A percentile compares a stretch with the other conserved stretches of the same genome.
Conservation (phyloP, 768 basidiomycete genomes). For the Saitozyma podzolica region DNA sequence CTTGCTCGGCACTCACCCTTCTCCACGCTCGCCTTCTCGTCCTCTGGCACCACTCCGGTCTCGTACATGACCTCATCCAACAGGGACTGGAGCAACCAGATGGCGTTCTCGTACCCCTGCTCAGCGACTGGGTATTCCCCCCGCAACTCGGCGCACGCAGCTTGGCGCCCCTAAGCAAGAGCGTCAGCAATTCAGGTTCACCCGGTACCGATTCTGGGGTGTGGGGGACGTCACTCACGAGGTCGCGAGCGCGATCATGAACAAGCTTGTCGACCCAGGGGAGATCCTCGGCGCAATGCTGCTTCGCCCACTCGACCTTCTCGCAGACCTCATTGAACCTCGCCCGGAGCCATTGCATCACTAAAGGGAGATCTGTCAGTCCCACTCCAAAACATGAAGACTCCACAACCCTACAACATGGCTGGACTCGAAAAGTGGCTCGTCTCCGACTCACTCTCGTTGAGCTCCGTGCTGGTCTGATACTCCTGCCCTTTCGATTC, state of each 20-base stretch:
- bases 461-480: conserved; percentile 55
- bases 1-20: conserved; percentile 54
- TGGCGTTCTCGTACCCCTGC: conserved; percentile 87
- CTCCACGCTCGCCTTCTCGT: conserved; percentile 53
- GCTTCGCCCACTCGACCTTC: conserved; percentile 66
- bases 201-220: not conserved
- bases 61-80: conserved; percentile 68
- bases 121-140: conserved; percentile 84
- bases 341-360: conserved; percentile 79
- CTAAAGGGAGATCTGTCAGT: conserved; percentile 26
- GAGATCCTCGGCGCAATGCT: conserved; percentile 61
- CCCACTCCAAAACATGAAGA: not conserved
- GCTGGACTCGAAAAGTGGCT: conserved; percentile 40
- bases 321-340: conserved; percentile 94
- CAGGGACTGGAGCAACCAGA: conserved; percentile 90
- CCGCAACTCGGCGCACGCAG: conserved; percentile 84
- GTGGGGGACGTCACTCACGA: conserved; percentile 59
- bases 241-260: conserved; percentile 83
- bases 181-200: conserved; percentile 54
- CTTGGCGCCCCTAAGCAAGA: conserved; percentile 65
- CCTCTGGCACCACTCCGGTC: conserved; percentile 47
- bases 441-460: conserved; percentile 58
- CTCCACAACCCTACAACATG: not conserved
- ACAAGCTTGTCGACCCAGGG: conserved; percentile 86
- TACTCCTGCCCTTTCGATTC: conserved; percentile 25